Conservation (phyloP, 257 asterid species). For the Solanum virginianum region DNA sequence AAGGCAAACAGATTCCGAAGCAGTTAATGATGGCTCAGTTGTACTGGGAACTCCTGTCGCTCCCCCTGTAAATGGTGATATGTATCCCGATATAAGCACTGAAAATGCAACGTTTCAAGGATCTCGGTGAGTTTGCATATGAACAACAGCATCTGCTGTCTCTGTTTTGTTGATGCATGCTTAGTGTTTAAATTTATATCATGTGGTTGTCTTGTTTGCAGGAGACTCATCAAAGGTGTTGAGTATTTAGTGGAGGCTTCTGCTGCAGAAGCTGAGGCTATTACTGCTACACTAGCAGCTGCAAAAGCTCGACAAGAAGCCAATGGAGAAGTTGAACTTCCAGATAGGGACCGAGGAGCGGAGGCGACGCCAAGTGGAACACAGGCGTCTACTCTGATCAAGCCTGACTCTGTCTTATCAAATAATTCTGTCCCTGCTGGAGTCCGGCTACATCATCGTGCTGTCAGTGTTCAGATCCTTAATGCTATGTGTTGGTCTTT, state of each 20-base stretch:
- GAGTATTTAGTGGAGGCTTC: conserved; percentile 97
- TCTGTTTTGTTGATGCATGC: background rate
- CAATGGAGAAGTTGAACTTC: conserved; percentile 89
- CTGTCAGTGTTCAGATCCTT: conserved; percentile 51
- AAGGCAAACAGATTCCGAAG: conserved; percentile 38
- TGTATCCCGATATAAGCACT: conserved; percentile 82
- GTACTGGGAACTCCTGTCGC: conserved; percentile 93
- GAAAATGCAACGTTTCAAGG: conserved; percentile 82
- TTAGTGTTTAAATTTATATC: background rate
- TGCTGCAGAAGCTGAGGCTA: conserved; percentile 99
- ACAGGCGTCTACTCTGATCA: conserved; percentile 58
- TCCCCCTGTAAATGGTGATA: conserved; percentile 86
- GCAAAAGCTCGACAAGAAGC: conserved; percentile 88
- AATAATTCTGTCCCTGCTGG: conserved; percentile 74
- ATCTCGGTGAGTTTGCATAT: conserved; percentile 44
- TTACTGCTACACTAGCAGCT: conserved; percentile 89
- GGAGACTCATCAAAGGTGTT: conserved; percentile 84
- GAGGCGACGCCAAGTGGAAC: conserved; percentile 98
- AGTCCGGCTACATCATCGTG: conserved; percentile 98
- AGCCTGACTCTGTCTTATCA: conserved; percentile 65
- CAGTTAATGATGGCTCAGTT: conserved; percentile 68
- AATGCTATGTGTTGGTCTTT: background rate
- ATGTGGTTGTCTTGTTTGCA: conserved; percentile 16
- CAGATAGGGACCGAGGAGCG: conserved; percentile 93
- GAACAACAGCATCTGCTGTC: background rate